phyloP scores from a whole-genome alignment of 1,284 basidiomycete genomes.

The Cronartium ribicola region DNA sequence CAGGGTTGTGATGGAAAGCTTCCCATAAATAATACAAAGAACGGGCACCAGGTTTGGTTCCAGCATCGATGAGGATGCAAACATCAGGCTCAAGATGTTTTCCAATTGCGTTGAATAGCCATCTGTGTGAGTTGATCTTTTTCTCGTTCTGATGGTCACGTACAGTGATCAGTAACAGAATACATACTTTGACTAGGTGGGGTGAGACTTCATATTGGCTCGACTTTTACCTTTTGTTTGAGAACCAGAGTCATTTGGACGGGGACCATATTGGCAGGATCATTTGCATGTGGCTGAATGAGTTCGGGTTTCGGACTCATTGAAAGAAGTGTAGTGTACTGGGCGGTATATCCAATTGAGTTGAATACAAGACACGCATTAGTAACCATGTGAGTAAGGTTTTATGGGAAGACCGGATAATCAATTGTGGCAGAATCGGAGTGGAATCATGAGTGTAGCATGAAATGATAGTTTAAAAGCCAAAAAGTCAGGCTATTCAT shows the following conservation, averaged over 20 bases:
- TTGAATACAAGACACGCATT: too few species aligned
- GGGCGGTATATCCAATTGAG: neutral
- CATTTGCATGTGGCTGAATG: slow-evolving; percentile 33
- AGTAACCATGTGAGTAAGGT: too few species aligned
- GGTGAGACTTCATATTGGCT: too few species aligned
- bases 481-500: too few species aligned
- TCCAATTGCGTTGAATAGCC: slow-evolving; percentile 96
- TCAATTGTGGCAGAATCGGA: too few species aligned
- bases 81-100: slow-evolving; percentile 77
- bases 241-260: slow-evolving; percentile 65
- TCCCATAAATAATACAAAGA: slow-evolving; percentile 98
- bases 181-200: too few species aligned
- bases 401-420: too few species aligned
- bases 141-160: slow-evolving; percentile 72
- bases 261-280: slow-evolving; percentile 76
- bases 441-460: too few species aligned
- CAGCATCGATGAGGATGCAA: slow-evolving; percentile 85
- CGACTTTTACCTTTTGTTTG: slow-evolving; percentile 29
- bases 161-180: too few species aligned
- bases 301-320: slow-evolving; percentile 33
- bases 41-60: slow-evolving; percentile 93
- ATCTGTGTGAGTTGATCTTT: slow-evolving; percentile 90
- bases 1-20: slow-evolving; percentile 66
- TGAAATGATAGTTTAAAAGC: too few species aligned
- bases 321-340: slow-evolving; percentile 41